A percentile compares a stretch with the other conserved stretches of the same genome.
Evolutionary conservation across 2,329 filamentous ascomycete species (phyloP).

Genomic region (Capronia americana): DNA sequence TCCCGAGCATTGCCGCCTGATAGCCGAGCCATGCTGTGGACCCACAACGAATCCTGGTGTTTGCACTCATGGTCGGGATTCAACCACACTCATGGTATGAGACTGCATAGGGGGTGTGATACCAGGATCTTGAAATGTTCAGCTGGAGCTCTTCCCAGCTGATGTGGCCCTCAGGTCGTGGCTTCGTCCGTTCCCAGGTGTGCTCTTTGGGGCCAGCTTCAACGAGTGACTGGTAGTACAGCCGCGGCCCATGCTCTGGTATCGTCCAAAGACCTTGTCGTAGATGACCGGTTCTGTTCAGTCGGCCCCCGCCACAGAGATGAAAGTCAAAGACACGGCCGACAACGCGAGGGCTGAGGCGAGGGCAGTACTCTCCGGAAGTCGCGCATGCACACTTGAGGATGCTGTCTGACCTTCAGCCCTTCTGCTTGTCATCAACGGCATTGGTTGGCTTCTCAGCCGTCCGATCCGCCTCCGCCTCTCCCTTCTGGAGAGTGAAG

Average conservation of each 20-base stretch:
- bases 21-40: background rate
- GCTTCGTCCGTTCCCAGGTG: background rate
- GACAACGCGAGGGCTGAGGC: background rate
- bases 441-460: background rate
- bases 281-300: background rate
- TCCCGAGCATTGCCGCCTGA: background rate
- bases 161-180: background rate
- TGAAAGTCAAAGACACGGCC: background rate
- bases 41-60: background rate
- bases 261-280: background rate
- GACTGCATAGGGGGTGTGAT: background rate
- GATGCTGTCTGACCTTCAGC: conserved; percentile 6
- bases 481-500: conserved; percentile 63
- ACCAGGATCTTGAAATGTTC: background rate
- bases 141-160: background rate
- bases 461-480: conserved; percentile 14
- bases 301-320: background rate
- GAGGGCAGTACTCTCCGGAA: background rate
- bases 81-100: background rate
- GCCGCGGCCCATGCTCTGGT: background rate
- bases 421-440: conserved; percentile 7
- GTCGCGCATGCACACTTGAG: background rate
- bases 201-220: background rate
- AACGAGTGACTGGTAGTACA: background rate
- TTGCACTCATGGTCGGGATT: background rate